These are phyloP conservation scores for Nothomitra cinnamomea DNA, from an alignment of 2,329 filamentous ascomycete genomes.

Conservation along the genomic window DNA sequence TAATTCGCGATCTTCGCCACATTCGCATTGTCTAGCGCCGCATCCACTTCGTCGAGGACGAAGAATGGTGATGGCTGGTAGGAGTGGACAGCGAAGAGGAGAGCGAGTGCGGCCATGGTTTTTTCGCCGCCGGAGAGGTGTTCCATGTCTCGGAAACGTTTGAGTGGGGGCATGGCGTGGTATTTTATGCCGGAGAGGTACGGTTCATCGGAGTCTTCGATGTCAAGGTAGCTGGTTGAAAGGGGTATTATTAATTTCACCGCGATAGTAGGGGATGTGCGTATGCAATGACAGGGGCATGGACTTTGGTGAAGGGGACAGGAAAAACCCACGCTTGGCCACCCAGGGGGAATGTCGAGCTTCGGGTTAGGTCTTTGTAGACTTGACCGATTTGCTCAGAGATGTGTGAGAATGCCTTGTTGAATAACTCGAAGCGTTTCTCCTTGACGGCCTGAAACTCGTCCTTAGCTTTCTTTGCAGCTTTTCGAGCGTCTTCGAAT, in stretches of 20 bases:
- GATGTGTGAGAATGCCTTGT: conserved; percentile 88
- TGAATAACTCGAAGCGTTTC: conserved; percentile 77
- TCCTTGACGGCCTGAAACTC: conserved; percentile 69
- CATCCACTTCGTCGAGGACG: conserved; percentile 94
- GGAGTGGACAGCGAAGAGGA: conserved; percentile 90
- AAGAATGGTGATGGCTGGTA: conserved; percentile 96
- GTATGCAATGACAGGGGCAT: background rate
- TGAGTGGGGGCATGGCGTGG: conserved; percentile 94
- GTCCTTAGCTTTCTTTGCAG: conserved; percentile 60
- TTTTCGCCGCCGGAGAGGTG: conserved; percentile 95
- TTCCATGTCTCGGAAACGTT: conserved; percentile 98
- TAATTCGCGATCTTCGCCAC: conserved; percentile 94
- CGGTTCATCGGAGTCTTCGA: conserved; percentile 90
- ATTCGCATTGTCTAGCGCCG: conserved; percentile 94
- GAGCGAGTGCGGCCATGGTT: conserved; percentile 92
- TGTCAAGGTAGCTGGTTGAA: conserved; percentile 54
- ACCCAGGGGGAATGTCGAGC: conserved; percentile 80
- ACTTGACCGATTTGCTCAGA: conserved; percentile 85
- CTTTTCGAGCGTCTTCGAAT: conserved; percentile 66
- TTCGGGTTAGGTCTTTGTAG: conserved; percentile 88
- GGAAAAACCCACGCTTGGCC: conserved; percentile 40
- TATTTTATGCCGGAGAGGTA: conserved; percentile 96
- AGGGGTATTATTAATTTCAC: background rate
- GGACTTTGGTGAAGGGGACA: background rate
- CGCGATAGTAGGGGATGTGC: background rate